A percentile compares a stretch with the other conserved stretches of the same genome.
phyloP scores from a whole-genome alignment of 1,284 basidiomycete genomes.

The Cryptococcus sp. region DNA sequence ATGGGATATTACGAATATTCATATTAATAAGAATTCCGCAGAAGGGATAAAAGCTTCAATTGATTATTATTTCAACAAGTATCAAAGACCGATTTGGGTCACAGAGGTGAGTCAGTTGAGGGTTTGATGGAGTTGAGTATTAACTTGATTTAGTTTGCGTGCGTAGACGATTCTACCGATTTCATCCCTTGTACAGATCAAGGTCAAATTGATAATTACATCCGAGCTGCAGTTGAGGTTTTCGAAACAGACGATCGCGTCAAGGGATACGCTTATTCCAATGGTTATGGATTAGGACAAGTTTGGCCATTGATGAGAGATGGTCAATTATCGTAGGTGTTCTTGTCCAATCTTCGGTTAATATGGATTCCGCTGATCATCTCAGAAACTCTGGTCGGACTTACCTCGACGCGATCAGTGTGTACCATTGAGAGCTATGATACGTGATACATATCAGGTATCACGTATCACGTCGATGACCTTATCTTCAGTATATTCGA shows the following conservation, averaged over 20 bases:
- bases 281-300: conserved; percentile 19
- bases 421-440: conserved; percentile 7
- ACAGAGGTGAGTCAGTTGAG: conserved; percentile 7
- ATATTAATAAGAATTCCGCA: conserved; percentile 30
- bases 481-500: too few species aligned
- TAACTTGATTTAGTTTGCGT: conserved; percentile 9
- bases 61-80: conserved; percentile 24
- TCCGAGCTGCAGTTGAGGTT: conserved; percentile 22
- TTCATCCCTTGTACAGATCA: conserved; percentile 31
- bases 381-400: conserved; percentile 16
- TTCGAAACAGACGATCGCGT: conserved; percentile 23
- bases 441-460: too few species aligned
- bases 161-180: conserved; percentile 21
- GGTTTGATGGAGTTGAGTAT: not conserved
- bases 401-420: conserved; percentile 20
- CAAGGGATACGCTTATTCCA: conserved; percentile 19
- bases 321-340: conserved; percentile 10
- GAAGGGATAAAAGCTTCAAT: conserved; percentile 18
- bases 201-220: conserved; percentile 25
- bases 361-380: not conserved
- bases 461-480: too few species aligned
- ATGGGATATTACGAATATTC: conserved; percentile 29
- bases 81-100: conserved; percentile 25
- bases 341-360: not conserved
- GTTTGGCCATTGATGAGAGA: conserved; percentile 16